These are phyloP conservation scores for Baeospora myosura DNA, from an alignment of 1,284 basidiomycete species.

Conservation along the genomic window DNA sequence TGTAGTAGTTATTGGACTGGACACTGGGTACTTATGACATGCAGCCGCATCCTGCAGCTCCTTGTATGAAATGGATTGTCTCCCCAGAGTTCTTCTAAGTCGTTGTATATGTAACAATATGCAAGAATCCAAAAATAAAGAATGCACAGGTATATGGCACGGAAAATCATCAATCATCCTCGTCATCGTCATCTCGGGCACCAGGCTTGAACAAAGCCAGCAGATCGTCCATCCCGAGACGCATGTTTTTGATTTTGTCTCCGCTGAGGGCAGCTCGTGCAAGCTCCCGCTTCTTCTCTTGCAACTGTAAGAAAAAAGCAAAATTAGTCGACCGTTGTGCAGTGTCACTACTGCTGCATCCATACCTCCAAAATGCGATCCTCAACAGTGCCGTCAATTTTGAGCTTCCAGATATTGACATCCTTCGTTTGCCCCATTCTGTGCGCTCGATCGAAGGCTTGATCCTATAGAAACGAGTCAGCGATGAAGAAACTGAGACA, in stretches of 20 bases:
- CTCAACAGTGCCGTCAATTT: constrained; percentile 84
- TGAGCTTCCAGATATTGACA: constrained; percentile 92
- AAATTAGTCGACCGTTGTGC: constrained; percentile 3
- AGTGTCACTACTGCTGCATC: constrained; percentile 7
- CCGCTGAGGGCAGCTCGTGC: constrained; percentile 84
- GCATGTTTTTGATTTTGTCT: constrained; percentile 79
- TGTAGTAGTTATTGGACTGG: too few relatives aligned
- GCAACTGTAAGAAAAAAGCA: constrained; percentile 42
- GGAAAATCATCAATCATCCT: constrained; percentile 10
- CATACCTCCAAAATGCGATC: constrained; percentile 73
- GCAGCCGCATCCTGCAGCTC: too few relatives aligned
- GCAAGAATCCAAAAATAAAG: background rate
- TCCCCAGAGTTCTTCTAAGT: too few relatives aligned
- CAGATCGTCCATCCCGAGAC: constrained; percentile 79
- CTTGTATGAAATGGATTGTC: too few relatives aligned
- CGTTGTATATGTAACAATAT: background rate
- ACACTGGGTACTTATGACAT: too few relatives aligned
- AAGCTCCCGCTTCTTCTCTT: constrained; percentile 82
- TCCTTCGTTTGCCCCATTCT: constrained; percentile 81
- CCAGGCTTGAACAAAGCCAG: constrained; percentile 68
- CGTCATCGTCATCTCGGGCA: constrained; percentile 46
- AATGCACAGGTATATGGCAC: background rate
- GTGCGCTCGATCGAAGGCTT: constrained; percentile 93
- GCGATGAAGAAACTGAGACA: constrained; percentile 1
- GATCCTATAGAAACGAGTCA: constrained; percentile 42